Evolutionary conservation across 2,329 filamentous ascomycete species (phyloP).

Genomic region (Pseudogymnoascus sp.): DNA sequence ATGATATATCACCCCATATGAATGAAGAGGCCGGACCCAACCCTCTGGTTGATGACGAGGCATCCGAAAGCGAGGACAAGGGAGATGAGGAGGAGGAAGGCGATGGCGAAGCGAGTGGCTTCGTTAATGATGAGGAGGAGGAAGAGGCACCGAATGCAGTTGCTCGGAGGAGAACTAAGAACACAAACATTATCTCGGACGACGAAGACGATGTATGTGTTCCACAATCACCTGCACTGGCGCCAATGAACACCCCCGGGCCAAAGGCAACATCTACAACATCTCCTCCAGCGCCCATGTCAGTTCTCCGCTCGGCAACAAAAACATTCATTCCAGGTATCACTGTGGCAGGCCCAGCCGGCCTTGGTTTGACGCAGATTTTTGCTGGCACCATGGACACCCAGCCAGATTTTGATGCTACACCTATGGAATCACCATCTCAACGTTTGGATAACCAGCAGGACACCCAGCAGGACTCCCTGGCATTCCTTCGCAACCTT

Average conservation of each 20-base stretch:
- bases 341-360: conserved; percentile 50
- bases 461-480: conserved; percentile 36
- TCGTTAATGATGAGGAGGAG: conserved; percentile 28
- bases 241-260: conserved; percentile 18
- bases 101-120: conserved; percentile 10
- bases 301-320: conserved; percentile 58
- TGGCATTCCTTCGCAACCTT: conserved; percentile 40
- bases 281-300: conserved; percentile 47
- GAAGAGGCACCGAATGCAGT: conserved; percentile 20
- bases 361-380: conserved; percentile 75
- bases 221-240: conserved; percentile 17
- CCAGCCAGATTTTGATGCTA: conserved; percentile 33
- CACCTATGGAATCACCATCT: conserved; percentile 12
- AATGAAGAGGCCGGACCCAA: conserved; percentile 27
- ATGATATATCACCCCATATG: conserved; percentile 25
- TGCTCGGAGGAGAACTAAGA: neutral
- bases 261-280: conserved; percentile 18
- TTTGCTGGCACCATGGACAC: conserved; percentile 82
- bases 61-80: conserved; percentile 34
- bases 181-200: conserved; percentile 20
- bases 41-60: conserved; percentile 26
- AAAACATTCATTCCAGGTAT: conserved; percentile 64
- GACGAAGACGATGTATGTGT: conserved; percentile 25
- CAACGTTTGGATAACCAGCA: conserved; percentile 19
- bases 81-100: conserved; percentile 29